Base-by-base conservation (phyloP, 805 yeast species). In the Metschnikowia matae region DNA sequence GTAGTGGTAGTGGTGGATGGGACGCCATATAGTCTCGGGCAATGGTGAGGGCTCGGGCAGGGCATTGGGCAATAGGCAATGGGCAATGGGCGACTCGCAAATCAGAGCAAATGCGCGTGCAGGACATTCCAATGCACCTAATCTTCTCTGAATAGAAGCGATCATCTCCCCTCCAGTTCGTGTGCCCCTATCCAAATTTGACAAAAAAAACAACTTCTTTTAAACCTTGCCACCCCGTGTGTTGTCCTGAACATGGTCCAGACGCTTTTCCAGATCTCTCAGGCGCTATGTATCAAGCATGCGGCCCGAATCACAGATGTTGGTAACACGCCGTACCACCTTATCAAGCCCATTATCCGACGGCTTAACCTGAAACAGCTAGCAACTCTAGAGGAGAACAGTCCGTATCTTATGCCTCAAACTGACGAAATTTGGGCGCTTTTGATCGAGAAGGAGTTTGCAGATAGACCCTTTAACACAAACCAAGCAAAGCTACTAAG, bases 391-490 rank as follows among this genome's bases (percentile, higher is more conserved):
- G 84, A 80, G 58, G 51, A 49, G 1, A 62, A 57, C 42, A 75
- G 80, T 40, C 77, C 79, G 4, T 77, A 68, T 21, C 56, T 80
- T 1, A 61, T 60, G 6, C 70, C 74, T 1, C 61, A 68, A 39
- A 64, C 77, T 3, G 82, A 79, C 53, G 66, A 63, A 5, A 54
- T 80, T 33, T 80, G 84, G 84, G 60, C 58, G 37, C 48, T 52
- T n/a, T 60, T 80, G 20, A 63, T 80, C 1, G 64, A 64, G 37
- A 69, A 74, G 49, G 84, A 79, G 57, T 80, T 80, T 53, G 70
- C 77, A 2, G 73, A 71, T 44, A 59, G 82, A 34, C 80, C 82
- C 5, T 41, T 42, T 31, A 47, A 40, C 20, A 23, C 48, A 18
- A 46, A 50, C 17, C 39, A 38, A n/a, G 41, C 46, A 18, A 43